Evolutionary conservation across 192 early-diverging fungal genomes (phyloP).

Genomic region (Oehlia diaphana): DNA sequence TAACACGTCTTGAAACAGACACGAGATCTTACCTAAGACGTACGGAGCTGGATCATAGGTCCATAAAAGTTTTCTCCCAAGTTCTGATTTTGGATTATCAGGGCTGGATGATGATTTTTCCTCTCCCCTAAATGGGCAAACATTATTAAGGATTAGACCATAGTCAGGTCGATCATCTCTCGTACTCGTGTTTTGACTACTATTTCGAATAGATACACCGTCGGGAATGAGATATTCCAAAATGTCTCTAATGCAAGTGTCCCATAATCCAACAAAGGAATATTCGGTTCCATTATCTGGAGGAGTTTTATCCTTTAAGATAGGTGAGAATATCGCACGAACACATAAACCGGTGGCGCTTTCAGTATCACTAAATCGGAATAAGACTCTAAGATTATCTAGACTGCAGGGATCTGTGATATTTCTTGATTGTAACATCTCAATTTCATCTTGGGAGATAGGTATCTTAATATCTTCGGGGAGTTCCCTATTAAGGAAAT

Average conservation of each 20-base stretch:
- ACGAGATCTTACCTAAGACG: conserved; percentile 4
- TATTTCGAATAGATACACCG: not conserved
- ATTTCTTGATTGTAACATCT: too few relatives aligned
- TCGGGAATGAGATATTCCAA: not conserved
- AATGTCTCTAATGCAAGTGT: not conserved
- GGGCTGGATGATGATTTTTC: not conserved
- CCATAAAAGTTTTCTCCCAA: not conserved
- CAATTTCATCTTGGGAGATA: too few relatives aligned
- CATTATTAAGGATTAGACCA: conserved; percentile 1
- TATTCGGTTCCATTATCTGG: not conserved
- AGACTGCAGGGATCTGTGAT: too few relatives aligned
- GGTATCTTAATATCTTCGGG: too few relatives aligned
- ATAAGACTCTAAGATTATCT: not conserved
- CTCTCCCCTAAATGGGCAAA: not conserved
- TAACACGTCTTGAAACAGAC: not conserved
- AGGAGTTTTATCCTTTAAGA: not conserved
- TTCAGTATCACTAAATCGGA: conserved; percentile 1
- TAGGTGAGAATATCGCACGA: not conserved
- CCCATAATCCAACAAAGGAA: not conserved
- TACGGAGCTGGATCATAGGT: conserved; percentile 4
- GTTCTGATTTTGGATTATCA: not conserved
- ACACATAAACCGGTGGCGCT: not conserved
- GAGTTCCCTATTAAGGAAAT: too few relatives aligned
- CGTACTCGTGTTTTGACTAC: not conserved
- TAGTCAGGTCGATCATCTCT: not conserved